phyloP scores from a whole-genome alignment of 1,284 basidiomycete genomes.

The Exobasidium rhododendri region DNA sequence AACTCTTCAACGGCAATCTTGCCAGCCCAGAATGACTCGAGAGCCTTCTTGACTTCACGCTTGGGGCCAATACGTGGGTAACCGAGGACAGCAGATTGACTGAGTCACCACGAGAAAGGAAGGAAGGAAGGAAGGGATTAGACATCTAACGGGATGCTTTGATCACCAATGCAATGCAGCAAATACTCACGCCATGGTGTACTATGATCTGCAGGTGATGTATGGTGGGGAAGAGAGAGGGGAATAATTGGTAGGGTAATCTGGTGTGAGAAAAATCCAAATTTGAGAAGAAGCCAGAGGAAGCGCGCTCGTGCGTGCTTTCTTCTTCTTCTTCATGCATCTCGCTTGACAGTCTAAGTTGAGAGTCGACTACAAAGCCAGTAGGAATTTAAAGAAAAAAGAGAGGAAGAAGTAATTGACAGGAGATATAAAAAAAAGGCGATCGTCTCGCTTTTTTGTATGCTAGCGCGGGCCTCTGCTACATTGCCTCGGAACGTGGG shows the following conservation, averaged over 20 bases:
- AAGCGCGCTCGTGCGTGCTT: not conserved
- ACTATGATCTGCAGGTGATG: not conserved
- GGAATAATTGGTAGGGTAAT: too few species aligned
- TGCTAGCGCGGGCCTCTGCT: too few species aligned
- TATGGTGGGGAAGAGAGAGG: not conserved
- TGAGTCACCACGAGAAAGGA: not conserved
- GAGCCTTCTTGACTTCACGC: constrained; percentile 96
- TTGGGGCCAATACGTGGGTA: constrained; percentile 95
- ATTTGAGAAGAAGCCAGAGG: not conserved
- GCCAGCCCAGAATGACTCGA: constrained; percentile 79
- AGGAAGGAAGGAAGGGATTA: not conserved
- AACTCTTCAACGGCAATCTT: constrained; percentile 87
- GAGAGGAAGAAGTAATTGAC: too few species aligned
- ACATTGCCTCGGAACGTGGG: too few species aligned
- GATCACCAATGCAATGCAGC: not conserved
- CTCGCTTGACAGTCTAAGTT: not conserved
- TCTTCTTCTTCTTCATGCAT: not conserved
- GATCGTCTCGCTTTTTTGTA: not conserved
- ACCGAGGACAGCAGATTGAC: constrained; percentile 64
- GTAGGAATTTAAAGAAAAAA: not conserved
- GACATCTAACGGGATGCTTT: not conserved
- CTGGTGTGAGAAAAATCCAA: not conserved
- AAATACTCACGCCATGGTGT: constrained; percentile 16
- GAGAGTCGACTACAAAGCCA: not conserved
- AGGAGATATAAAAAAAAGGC: too few species aligned